Percentiles rank a stretch among this genome's conserved stretches.
Evolutionary conservation across 805 yeast species (phyloP).

Genomic region (Candida krabiensis): DNA sequence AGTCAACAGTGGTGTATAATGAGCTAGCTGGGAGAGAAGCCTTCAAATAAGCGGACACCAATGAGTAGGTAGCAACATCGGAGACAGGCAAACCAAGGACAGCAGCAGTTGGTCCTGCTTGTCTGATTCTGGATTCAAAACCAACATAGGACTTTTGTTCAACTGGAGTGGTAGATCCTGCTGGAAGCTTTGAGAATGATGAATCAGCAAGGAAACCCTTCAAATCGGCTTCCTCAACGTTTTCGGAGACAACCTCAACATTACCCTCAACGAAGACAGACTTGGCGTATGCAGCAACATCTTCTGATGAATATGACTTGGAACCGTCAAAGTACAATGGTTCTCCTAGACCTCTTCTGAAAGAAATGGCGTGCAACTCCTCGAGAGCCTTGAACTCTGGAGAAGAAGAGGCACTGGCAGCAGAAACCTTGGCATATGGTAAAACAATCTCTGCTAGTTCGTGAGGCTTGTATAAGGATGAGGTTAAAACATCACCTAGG

Average conservation of each 20-base stretch:
- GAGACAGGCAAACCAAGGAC: slow-evolving; percentile 80
- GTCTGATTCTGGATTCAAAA: slow-evolving; percentile 66
- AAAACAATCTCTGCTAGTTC: slow-evolving; percentile 80
- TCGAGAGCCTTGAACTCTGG: slow-evolving; percentile 68
- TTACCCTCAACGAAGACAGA: slow-evolving; percentile 68
- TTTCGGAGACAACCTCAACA: slow-evolving; percentile 69
- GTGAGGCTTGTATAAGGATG: slow-evolving; percentile 76
- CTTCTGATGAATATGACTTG: slow-evolving; percentile 56
- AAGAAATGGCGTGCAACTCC: slow-evolving; percentile 74
- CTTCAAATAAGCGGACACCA: slow-evolving; percentile 68
- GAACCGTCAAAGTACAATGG: slow-evolving; percentile 74
- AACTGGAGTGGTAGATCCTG: slow-evolving; percentile 51
- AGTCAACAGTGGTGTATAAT: slow-evolving; percentile 53
- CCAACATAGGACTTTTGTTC: slow-evolving; percentile 52
- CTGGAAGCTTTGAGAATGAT: slow-evolving; percentile 60
- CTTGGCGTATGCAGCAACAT: slow-evolving; percentile 64
- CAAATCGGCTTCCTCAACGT: slow-evolving; percentile 73
- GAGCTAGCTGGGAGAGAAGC: slow-evolving; percentile 42
- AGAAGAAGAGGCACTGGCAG: slow-evolving; percentile 47
- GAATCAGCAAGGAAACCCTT: slow-evolving; percentile 64
- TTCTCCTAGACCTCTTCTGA: slow-evolving; percentile 86
- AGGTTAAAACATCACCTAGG: slow-evolving; percentile 69
- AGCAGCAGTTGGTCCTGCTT: slow-evolving; percentile 65
- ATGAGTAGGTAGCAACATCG: slow-evolving; percentile 66
- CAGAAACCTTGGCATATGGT: slow-evolving; percentile 73